Base-by-base conservation (phyloP, 352 stramenopile genomes). In the Albugo candida region DNA sequence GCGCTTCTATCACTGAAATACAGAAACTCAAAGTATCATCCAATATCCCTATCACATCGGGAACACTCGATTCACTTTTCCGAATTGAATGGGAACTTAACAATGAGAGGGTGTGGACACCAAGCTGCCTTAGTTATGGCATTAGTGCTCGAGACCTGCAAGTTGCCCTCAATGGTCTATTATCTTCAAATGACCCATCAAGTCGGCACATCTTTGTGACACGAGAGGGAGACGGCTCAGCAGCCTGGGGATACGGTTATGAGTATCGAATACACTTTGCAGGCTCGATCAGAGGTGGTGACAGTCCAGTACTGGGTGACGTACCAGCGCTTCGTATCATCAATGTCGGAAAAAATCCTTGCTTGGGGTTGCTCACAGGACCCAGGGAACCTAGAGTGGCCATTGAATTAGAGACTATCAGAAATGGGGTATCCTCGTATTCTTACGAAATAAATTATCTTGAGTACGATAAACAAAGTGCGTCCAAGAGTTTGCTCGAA, bases 371-470 rank as follows among this genome's bases (percentile, higher is more conserved):
- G 16, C 75, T 74, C 0, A 45, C 24, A 31, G 24, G 24, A 31
- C 24, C 24, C 3, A 31, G 24, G 8, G 24, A 3, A 31, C 24
- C 24, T 10, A 31, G 8, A 31, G 24, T 31, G 24, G 24, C 24
- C 8, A 31, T 31, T 31, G 3, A 8, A 8, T 3, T 85, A 1
- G 70, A 91, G 44, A 91, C 74, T 0, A 58, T 86, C 11, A 65
- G 70, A 2, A 54, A 81, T 42, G 77, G 77, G 0, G 49, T 55
- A 4, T 52, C 71, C 1, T 70, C 65, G 0, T 91, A 63, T 45
- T 67, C 57, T 11, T 91, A 91, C 52, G 73, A 91, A 39, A 67
- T 91, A 12, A 87, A 66, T 48, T 87, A 87, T 39, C 52, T 86
- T 24, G 51, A 75, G 11, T 76, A 65, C 36, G 24, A 31, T 8